Evolutionary conservation across 225 moss, liverwort and hornwort species (phyloP).

Genomic region (Bryoerythrophyllum caledonicum): DNA sequence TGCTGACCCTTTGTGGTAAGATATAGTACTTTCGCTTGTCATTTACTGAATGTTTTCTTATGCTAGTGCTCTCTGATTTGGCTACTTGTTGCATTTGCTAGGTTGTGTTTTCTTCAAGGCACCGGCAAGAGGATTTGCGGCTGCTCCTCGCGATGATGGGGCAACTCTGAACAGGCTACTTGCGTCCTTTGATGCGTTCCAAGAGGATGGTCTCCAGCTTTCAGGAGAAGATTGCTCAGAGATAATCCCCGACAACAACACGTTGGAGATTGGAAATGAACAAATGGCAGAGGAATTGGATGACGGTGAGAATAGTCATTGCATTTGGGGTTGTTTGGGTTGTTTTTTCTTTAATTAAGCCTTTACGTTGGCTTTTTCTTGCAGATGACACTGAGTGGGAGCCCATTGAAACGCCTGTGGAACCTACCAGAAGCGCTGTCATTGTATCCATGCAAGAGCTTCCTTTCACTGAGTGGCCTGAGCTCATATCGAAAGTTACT

Average conservation of each 20-base stretch:
- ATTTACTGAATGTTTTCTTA: background rate
- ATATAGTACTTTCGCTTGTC: background rate
- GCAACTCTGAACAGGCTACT: constrained; percentile 60
- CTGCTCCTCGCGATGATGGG: constrained; percentile 68
- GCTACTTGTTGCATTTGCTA: constrained; percentile 4
- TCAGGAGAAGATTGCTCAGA: constrained; percentile 28
- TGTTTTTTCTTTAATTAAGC: constrained; percentile 1
- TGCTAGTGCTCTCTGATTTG: constrained; percentile 10
- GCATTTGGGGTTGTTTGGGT: background rate
- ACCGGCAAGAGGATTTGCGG: constrained; percentile 65
- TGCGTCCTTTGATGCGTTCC: constrained; percentile 38
- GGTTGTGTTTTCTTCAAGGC: constrained; percentile 76
- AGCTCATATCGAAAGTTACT: constrained; percentile 57
- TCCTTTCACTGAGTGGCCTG: constrained; percentile 50
- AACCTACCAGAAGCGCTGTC: constrained; percentile 36
- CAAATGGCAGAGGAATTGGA: constrained; percentile 65
- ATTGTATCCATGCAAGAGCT: constrained; percentile 26
- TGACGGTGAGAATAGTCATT: constrained; percentile 49
- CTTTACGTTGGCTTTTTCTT: constrained; percentile 9
- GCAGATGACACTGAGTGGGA: constrained; percentile 94
- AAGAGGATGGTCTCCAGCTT: constrained; percentile 36
- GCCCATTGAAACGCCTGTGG: constrained; percentile 55
- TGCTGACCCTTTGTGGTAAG: constrained; percentile 71
- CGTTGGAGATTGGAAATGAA: constrained; percentile 34
- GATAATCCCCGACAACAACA: constrained; percentile 8